These are phyloP conservation scores for Cystobasidiopsis lactophilus DNA, from an alignment of 768 basidiomycete genomes.

Conservation along the genomic window DNA sequence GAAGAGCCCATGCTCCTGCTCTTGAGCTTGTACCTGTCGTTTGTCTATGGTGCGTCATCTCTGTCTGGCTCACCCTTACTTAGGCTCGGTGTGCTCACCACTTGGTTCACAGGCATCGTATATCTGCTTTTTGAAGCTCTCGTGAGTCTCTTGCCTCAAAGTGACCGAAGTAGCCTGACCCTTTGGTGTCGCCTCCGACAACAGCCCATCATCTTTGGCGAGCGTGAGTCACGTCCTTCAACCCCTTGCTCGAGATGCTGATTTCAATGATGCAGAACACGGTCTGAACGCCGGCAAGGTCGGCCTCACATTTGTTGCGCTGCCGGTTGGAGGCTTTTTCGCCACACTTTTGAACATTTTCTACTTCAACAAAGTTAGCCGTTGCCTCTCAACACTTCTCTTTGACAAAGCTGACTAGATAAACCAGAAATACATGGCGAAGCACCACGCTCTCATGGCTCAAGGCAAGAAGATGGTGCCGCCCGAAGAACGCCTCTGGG, in stretches of 20 bases:
- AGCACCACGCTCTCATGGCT: constrained; percentile 4
- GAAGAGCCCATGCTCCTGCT: constrained; percentile 21
- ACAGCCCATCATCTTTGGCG: too few relatives aligned
- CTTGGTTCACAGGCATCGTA: constrained; percentile 16
- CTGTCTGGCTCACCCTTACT: constrained; percentile 1
- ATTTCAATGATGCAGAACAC: constrained; percentile 16
- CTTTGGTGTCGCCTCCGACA: too few relatives aligned
- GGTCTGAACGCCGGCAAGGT: constrained; percentile 20
- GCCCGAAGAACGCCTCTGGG: constrained; percentile 18
- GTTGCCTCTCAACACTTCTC: too few relatives aligned
- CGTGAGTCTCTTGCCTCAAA: constrained; percentile 17
- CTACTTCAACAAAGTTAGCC: too few relatives aligned
- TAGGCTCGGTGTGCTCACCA: not conserved
- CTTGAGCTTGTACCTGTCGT: constrained; percentile 14
- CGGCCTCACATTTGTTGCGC: constrained; percentile 11
- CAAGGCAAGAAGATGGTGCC: constrained; percentile 13
- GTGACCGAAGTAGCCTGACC: too few relatives aligned
- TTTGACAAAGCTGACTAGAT: too few relatives aligned
- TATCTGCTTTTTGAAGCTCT: constrained; percentile 23
- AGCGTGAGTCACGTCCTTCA: too few relatives aligned
- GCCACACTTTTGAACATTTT: constrained; percentile 10
- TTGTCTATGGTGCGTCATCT: constrained; percentile 1
- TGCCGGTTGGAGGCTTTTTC: constrained; percentile 13
- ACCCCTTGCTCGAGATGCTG: too few relatives aligned
- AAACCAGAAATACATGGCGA: constrained; percentile 13